A percentile compares a stretch with the other conserved stretches of the same genome.
Evolutionary conservation across 2,329 filamentous ascomycete species (phyloP).

Genomic region (Hypoxylon sp.): DNA sequence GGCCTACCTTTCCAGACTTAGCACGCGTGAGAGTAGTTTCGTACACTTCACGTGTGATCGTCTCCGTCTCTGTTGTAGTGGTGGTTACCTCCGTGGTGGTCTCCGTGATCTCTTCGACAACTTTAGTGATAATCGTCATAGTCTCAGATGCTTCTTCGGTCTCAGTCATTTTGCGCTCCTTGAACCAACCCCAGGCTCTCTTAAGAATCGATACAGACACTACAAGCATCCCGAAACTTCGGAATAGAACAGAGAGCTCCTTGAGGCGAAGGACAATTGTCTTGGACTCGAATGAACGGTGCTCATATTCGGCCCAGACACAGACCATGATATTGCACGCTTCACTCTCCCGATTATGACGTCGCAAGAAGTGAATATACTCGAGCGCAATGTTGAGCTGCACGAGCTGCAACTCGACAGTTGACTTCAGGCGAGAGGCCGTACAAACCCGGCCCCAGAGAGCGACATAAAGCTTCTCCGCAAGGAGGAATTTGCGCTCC

Average conservation of each 20-base stretch:
- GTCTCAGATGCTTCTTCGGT: slow-evolving; percentile 56
- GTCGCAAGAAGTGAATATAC: slow-evolving; percentile 56
- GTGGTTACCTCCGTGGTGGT: slow-evolving; percentile 55
- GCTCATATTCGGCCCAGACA: slow-evolving; percentile 60
- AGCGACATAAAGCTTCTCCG: slow-evolving; percentile 58
- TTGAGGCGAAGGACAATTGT: slow-evolving; percentile 55
- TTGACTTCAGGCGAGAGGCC: slow-evolving; percentile 51
- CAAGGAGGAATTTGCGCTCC: slow-evolving; percentile 53
- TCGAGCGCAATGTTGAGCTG: slow-evolving; percentile 59
- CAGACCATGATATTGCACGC: slow-evolving; percentile 59
- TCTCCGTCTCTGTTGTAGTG: slow-evolving; percentile 56
- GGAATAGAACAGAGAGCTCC: slow-evolving; percentile 56
- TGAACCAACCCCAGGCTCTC: slow-evolving; percentile 59
- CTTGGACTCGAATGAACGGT: slow-evolving; percentile 54
- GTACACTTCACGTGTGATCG: slow-evolving; percentile 55
- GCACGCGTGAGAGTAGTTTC: slow-evolving; percentile 57
- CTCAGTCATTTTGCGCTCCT: slow-evolving; percentile 52
- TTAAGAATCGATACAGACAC: slow-evolving; percentile 56
- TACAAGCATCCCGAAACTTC: slow-evolving; percentile 54
- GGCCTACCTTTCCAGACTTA: slow-evolving; percentile 54
- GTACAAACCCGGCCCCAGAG: slow-evolving; percentile 59
- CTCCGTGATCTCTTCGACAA: slow-evolving; percentile 58
- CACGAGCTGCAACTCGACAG: slow-evolving; percentile 55
- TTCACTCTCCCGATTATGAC: slow-evolving; percentile 55
- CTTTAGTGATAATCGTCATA: slow-evolving; percentile 57